Percentiles rank a stretch among this genome's conserved stretches.
phyloP scores from a whole-genome alignment of 495 filamentous ascomycete species.

The Penicillium pulvis region DNA sequence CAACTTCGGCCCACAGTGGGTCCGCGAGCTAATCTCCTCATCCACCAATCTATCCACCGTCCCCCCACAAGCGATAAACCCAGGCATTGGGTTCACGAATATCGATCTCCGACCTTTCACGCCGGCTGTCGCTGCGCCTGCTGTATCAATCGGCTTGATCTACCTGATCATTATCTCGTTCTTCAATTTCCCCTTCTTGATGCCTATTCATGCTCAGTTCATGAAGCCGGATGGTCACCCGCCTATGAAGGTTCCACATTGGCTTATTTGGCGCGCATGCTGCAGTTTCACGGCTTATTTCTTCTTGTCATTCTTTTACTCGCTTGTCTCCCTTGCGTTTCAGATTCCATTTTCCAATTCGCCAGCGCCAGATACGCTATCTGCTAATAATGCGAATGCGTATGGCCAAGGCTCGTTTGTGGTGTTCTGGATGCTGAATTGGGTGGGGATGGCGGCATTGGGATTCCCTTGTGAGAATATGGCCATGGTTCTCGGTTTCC shows the following conservation, averaged over 20 bases:
- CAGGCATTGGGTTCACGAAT: slow-evolving; percentile 61
- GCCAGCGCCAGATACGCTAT: slow-evolving; percentile 43
- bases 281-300: slow-evolving; percentile 66
- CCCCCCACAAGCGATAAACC: slow-evolving; percentile 61
- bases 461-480: slow-evolving; percentile 74
- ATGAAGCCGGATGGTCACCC: slow-evolving; percentile 54
- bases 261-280: slow-evolving; percentile 61
- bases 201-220: slow-evolving; percentile 65
- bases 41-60: slow-evolving; percentile 37
- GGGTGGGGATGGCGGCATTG: slow-evolving; percentile 66
- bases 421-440: slow-evolving; percentile 78
- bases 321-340: slow-evolving; percentile 65
- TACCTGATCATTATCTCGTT: slow-evolving; percentile 75
- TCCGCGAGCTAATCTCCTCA: slow-evolving; percentile 29
- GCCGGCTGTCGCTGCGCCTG: slow-evolving; percentile 56
- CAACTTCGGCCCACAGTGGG: slow-evolving; percentile 58
- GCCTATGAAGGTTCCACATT: slow-evolving; percentile 60
- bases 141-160: slow-evolving; percentile 67
- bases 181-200: slow-evolving; percentile 71
- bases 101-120: slow-evolving; percentile 66
- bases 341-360: slow-evolving; percentile 60
- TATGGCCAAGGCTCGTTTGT: slow-evolving; percentile 64
- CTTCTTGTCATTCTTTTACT: slow-evolving; percentile 68
- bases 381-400: slow-evolving; percentile 53
- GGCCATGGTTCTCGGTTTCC: slow-evolving; percentile 66